Evolutionary conservation across 257 asterid species (phyloP), one percentile per base, ranked within the genome.

Genomic region (Linderniella brevidens): DNA sequence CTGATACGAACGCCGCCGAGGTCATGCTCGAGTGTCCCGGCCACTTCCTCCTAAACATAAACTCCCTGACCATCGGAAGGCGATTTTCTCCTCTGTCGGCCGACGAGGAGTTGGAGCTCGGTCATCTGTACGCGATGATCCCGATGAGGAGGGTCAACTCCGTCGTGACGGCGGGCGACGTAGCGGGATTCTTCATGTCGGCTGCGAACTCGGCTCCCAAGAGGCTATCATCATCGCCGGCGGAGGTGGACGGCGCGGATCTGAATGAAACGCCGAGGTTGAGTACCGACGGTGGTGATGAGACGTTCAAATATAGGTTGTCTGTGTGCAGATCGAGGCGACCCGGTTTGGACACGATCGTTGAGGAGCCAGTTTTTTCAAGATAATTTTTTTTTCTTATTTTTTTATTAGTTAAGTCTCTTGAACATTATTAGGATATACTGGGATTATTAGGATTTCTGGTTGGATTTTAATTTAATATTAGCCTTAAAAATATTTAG

Each of bases 11-110:
- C 67, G 93, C 90, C 51, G 93, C 90, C 13, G 90, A 81, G 59
- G 69, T 81, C 48, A 81, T 81, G 90, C 79, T 81, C 17, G 90
- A 81, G 36, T 59, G 65, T 8, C 86, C 93, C 0, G 58, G 19
- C 52, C 66, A 18, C 42, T 78, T 75, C 76, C 38, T 81, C 46
- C 74, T 75, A 11, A 68, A 78, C 61, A 62, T 86, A 13, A 58
- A 48, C 17, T 60, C 78, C 9, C 57, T 81, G 15, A 52, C 8
- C 42, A 57, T 71, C 52, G 85, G 85, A 40, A 35, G 75, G 9
- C 62, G 83, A 13, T 75, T 81, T 55, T 70, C 77, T 19, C 69
- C 86, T 37, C 59, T 78, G 3, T n/a, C 80, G 15, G 93, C 93
- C 1, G 86, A 81, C 39, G 80, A 81, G 48, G 83, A 81, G 9